A percentile compares a stretch with the other conserved stretches of the same genome.
These are phyloP conservation scores for Diophrys appendiculata DNA, from an alignment of 73 alveolate species.

Conservation along the genomic window DNA sequence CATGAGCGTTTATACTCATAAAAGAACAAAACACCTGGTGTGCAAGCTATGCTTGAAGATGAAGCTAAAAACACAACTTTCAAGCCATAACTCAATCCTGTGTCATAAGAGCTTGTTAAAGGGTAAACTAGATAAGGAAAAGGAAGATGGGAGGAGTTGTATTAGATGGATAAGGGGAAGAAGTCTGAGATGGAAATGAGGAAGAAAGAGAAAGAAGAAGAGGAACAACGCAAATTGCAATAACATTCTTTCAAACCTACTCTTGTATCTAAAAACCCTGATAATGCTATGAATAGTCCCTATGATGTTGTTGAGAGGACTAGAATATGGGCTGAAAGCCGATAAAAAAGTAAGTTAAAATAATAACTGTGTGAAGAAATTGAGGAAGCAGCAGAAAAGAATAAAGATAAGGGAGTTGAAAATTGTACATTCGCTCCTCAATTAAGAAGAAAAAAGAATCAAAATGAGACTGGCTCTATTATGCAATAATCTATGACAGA, in stretches of 20 bases:
- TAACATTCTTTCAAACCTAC: background rate
- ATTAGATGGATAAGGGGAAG: background rate
- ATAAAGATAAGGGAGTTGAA: background rate
- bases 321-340: background rate
- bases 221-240: background rate
- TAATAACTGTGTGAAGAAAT: background rate
- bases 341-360: background rate
- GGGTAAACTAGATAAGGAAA: background rate
- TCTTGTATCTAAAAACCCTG: background rate
- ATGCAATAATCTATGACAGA: background rate
- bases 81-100: slow-evolving; percentile 9
- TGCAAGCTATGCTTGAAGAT: no score
- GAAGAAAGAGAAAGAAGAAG: slow-evolving; percentile 5
- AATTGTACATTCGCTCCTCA: background rate
- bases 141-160: slow-evolving; percentile 6
- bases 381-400: background rate
- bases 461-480: background rate
- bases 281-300: background rate
- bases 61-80: no score
- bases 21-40: no score
- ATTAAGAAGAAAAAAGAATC: background rate
- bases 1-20: no score
- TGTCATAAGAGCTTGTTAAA: background rate
- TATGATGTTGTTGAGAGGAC: slow-evolving; percentile 12
- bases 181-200: background rate